Base-by-base conservation (phyloP, 2,329 filamentous ascomycete genomes). In the Penicillium sp. region DNA sequence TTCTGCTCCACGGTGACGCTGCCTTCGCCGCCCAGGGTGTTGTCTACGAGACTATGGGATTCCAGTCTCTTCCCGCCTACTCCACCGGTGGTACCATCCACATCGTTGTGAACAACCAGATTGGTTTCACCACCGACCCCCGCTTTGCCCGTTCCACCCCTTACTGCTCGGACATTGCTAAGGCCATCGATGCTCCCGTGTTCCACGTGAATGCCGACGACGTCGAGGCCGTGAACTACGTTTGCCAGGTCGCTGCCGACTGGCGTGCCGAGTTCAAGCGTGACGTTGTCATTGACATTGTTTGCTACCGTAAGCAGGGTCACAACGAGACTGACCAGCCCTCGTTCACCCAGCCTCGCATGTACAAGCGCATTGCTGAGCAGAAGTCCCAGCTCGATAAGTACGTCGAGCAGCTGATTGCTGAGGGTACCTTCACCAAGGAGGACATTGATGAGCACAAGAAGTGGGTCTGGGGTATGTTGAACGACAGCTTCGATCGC, bases 281-380 rank as follows among this genome's bases (percentile, higher is more conserved):
- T 73, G 94, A 99, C 73, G 93, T 97, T 60, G 92, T 99, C 66
- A 91, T 99, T 70, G 94, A 99, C 75, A 86, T 99, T 69, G 92
- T 97, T 72, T 99, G 94, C 84, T 99, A 99, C 84, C 89, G 94
- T 72, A 99, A 97, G 81, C 87, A 97, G 75, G 94, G 94, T 60
- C 94, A 99, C 86, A 99, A 99, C 80, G 94, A 99, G 82, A 99
- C 94, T 11, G 94, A 99, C 73, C 94, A 99, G 82, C 94, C 94
- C 46, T 96, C 93, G 40, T 99, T 99, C 82, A 99, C 94, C n/a
- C 94, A 99, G 75, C 94, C 94, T 40, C 81, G 97, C 66, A 99
- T 99, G 94, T 99, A 99, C 85, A 97, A 97, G 87, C 90, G 89
- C 70, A 97, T 99, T 72, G 85, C 87, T 65, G 83, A 88, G 57